Base-by-base conservation (phyloP, 2,329 filamentous ascomycete genomes). In the Colletotrichum truncatum region DNA sequence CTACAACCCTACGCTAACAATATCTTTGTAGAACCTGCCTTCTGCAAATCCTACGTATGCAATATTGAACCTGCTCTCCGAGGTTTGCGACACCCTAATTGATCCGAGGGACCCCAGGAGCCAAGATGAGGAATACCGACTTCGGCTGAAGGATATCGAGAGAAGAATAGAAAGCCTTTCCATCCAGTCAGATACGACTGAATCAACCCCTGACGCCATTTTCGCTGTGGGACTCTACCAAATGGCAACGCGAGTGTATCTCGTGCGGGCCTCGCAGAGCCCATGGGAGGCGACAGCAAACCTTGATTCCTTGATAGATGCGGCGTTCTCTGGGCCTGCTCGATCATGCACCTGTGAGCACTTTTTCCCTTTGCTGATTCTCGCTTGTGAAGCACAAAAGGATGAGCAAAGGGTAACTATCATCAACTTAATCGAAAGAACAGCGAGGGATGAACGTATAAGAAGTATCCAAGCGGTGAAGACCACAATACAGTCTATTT, bases 311-410 rank as follows among this genome's bases (percentile, higher is more conserved):
- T 2, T 56, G 4, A n/a, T 62, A 4, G 39, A 46, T 10, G 49
- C 30, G 8, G 39, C 21, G 46, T 6, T 28, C 71, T 21, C 49
- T 71, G 23, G 69, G 67, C 21, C 23, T 25, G 12, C 69, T 65
- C 1, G 75, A 73, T 36, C 26, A 61, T 4, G 72, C 38, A 16
- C 59, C 10, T 79, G 76, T 26, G 56, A 68, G 9, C 76, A 77
- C 62, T 74, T 76, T 57, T 79, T 79, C 4, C 77, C 77, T 0
- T 39, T 79, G 1, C 69, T 78, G 14, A 75, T 79, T 18, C 48
- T 79, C 0, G 74, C 72, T 10, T 77, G 76, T 63, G 76, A 79
- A 68, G 74, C 77, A 12, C 67, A 70, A 6, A 73, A 67, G 3
- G 77, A 79, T 5, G 73, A 75, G 34, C 73, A 74, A n/a, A 67